Percentiles rank a stretch among this genome's conserved stretches.
phyloP scores from a whole-genome alignment of 345 rosid species.

The Lenwebbia sp. region DNA sequence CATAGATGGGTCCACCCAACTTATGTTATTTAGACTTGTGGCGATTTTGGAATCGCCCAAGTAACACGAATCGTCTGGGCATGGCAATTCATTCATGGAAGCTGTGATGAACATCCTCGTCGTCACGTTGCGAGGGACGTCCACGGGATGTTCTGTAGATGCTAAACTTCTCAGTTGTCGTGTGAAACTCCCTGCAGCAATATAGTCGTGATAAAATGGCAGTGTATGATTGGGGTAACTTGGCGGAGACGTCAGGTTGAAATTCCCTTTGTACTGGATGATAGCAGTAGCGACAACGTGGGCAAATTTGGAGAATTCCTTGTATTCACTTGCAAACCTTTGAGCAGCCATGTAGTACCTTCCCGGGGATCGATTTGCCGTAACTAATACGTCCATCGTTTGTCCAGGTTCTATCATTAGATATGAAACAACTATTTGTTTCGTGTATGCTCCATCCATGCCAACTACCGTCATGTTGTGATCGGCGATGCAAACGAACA shows the following conservation, averaged over 20 bases:
- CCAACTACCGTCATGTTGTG: slow-evolving; percentile 20
- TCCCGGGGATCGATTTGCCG: not conserved
- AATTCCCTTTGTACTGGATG: slow-evolving; percentile 2
- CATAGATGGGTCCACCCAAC: not conserved
- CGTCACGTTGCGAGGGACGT: slow-evolving; percentile 1
- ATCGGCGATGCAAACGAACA: slow-evolving; percentile 19
- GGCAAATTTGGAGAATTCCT: not conserved
- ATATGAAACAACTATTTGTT: slow-evolving; percentile 2
- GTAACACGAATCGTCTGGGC: not conserved
- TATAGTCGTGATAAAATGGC: not conserved
- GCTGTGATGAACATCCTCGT: not conserved
- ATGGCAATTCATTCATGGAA: not conserved
- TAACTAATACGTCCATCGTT: slow-evolving; percentile 10
- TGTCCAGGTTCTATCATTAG: slow-evolving; percentile 16
- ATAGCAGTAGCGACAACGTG: not conserved
- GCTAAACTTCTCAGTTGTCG: not conserved
- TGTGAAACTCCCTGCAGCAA: not conserved
- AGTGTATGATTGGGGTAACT: too few relatives aligned
- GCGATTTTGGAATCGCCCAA: not conserved
- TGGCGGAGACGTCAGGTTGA: too few relatives aligned
- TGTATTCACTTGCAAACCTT: not conserved
- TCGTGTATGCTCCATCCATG: slow-evolving; percentile 19
- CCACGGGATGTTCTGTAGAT: not conserved
- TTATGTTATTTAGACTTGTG: slow-evolving; percentile 5
- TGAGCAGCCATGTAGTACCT: not conserved